Evolutionary conservation across 441 rosid genomes (phyloP).

Genomic region (Erysimum cheiri): DNA sequence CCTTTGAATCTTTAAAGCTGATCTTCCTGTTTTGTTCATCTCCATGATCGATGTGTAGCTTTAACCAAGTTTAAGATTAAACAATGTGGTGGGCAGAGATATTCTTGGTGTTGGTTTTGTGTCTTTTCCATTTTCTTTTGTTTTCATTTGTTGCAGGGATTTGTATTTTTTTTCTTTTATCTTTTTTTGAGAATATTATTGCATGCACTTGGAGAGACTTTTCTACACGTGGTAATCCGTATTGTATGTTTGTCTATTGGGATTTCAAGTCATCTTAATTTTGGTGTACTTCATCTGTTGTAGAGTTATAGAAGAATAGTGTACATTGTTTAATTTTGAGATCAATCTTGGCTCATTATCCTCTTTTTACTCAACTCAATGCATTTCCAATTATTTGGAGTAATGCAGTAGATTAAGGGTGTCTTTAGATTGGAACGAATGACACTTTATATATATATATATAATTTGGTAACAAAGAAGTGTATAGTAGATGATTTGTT

Average conservation of each 20-base stretch:
- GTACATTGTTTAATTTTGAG: constrained; percentile 8
- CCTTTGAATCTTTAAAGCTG: constrained; percentile 3
- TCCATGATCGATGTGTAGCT: not conserved
- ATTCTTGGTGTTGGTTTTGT: constrained; percentile 31
- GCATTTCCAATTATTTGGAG: constrained; percentile 6
- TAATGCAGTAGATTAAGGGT: not conserved
- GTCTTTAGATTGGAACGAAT: constrained; percentile 1
- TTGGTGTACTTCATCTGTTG: constrained; percentile 4
- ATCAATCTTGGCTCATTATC: not conserved
- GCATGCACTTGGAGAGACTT: constrained; percentile 30
- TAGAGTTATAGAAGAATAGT: not conserved
- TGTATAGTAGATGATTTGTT: not conserved
- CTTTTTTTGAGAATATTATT: not conserved
- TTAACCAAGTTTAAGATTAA: constrained; percentile 12
- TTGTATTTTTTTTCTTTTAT: constrained; percentile 6
- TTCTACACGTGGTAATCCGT: constrained; percentile 30
- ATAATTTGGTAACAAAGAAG: not conserved
- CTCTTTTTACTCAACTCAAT: constrained; percentile 13
- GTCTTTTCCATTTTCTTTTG: not conserved
- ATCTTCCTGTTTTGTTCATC: not conserved
- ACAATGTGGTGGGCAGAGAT: constrained; percentile 19
- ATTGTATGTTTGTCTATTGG: constrained; percentile 23
- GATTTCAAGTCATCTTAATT: constrained; percentile 10
- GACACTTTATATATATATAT: no score
- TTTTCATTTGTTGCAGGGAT: not conserved